Evolutionary conservation across 2,329 filamentous ascomycete species (phyloP), one percentile per base, ranked within the genome.

Genomic region (Aspergillus sp.): DNA sequence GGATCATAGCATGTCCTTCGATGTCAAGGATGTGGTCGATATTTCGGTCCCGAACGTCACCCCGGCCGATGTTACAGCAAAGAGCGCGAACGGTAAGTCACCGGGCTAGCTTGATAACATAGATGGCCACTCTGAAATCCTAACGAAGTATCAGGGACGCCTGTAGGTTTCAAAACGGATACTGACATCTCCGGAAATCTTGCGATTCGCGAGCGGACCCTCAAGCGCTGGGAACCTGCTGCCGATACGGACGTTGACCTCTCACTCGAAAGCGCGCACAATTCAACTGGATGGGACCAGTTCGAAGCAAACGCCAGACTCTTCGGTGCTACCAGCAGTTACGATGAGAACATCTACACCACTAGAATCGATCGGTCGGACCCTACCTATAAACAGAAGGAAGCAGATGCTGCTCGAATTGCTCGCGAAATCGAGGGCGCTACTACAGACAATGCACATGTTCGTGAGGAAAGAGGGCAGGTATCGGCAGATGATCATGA

Each of bases 301-400:
- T 99, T 99, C 71, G 90, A 91, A 60, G 88, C 86, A 64, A 98
- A 98, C 71, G 91, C 96, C 77, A 84, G 87, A 58, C 86, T 92
- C 30, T 98, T 96, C 72, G 95, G 95, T 38, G 79, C 96, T 41
- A 91, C 87, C 76, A 95, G 90, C 55, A 92, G 92, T 69, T 99
- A 98, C 73, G 88, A 98, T 71, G 95, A 98, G 77, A 92, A 91
- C 68, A 87, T 95, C 47, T 99, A 99, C 79, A 99, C 95, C 1
- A 99, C 95, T 8, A 80, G 86, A 42, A 96, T 99, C 71, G 87
- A 99, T 77, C 91, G 88, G 71, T 90, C 78, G 64, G 88, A 96
- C 68, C 93, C 95, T 1, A 83, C 89, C 57, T 97, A 96, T 77
- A 88, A 86, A 64, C 87, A 91, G 74, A 86, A 89, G 65, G 83